phyloP scores from a whole-genome alignment of 1,284 basidiomycete genomes.

The Entoloma clypeatum region DNA sequence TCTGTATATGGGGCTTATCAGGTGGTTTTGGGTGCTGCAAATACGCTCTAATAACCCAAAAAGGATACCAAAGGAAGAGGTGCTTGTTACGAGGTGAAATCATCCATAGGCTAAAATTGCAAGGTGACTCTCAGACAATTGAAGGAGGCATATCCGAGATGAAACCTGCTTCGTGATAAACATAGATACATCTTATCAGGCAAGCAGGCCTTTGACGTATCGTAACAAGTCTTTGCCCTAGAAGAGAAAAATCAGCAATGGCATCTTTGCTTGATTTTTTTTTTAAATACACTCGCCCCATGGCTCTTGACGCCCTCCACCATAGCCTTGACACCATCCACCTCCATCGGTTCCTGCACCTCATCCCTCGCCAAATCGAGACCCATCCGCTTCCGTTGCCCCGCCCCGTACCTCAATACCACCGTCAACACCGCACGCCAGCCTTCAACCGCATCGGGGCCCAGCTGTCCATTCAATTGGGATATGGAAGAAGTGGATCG shows the following conservation, averaged over 20 bases:
- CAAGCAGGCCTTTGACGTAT: constrained; percentile 68
- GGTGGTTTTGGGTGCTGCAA: no score
- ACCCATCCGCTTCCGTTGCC: constrained; percentile 49
- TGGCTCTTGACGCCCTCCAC: constrained; percentile 65
- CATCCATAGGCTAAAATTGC: no score
- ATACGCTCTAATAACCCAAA: no score
- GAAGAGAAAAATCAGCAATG: constrained; percentile 12
- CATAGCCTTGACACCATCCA: constrained; percentile 66
- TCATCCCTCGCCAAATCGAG: constrained; percentile 27
- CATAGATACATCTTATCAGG: constrained; percentile 27
- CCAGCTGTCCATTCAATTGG: constrained; percentile 26
- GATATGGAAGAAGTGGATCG: constrained; percentile 30
- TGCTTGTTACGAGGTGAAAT: no score
- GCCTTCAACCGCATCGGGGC: constrained; percentile 52
- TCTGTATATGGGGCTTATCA: no score
- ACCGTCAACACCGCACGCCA: constrained; percentile 70
- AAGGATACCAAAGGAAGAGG: no score
- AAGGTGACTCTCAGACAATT: constrained; percentile 31
- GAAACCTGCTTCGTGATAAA: constrained; percentile 4
- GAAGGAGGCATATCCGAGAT: constrained; percentile 33
- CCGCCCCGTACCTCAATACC: constrained; percentile 59
- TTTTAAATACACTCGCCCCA: constrained; percentile 48
- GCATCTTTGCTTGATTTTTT: constrained; percentile 3
- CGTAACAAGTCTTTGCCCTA: constrained; percentile 68
- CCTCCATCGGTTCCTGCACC: constrained; percentile 33